Base-by-base conservation (phyloP, 1,284 basidiomycete species). In the Ustilago curta region DNA sequence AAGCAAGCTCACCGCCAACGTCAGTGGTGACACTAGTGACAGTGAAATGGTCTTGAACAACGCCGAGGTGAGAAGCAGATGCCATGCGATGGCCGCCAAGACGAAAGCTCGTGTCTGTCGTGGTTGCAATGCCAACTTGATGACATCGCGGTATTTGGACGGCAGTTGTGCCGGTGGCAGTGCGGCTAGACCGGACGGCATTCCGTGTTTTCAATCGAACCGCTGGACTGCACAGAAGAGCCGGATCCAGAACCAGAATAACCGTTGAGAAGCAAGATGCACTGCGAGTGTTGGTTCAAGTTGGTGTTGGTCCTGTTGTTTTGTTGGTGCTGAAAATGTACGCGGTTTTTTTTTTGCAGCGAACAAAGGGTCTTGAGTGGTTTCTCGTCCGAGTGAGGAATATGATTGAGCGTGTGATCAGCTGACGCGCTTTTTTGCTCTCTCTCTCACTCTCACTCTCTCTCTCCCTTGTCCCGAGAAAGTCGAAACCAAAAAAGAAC, bases 21-120 rank as follows among this genome's bases (percentile, higher is more conserved):
- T 48, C 42, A 63, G 3, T 16, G 71, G 71, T 7, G 62, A 55
- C 19, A 59, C 4, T 0, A 66, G 49, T 4, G 54, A 51, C 0
- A 73, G 35, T 1, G 76, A 70, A 11, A 51, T 16, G 0, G 59
- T 51, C 18, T 42, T 49, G 25, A 64, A 51, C 3, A 71, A 48
- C 5, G 72, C 63, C 8, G 65, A 59, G 14, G 64, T 54, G 21
- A 77, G 44, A 12, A 66, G 49, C 3, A 68, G 35, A 43, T 76
- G 73, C 45, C 72, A 68, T 21, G 70, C 54, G 16, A 70, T 47
- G 9, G 58, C 55, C 6, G 70, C 49, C 11, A 81, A 65, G 7
- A 79, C n/a, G 35, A 76, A 72, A 7, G 75, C 67, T 29, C 79
- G 69, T n/a, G 71, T 62, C 59, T 81, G 79, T n/a, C 79, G 60